These are phyloP conservation scores for Niebla homalea DNA, from an alignment of 495 filamentous ascomycete species.

Conservation along the genomic window DNA sequence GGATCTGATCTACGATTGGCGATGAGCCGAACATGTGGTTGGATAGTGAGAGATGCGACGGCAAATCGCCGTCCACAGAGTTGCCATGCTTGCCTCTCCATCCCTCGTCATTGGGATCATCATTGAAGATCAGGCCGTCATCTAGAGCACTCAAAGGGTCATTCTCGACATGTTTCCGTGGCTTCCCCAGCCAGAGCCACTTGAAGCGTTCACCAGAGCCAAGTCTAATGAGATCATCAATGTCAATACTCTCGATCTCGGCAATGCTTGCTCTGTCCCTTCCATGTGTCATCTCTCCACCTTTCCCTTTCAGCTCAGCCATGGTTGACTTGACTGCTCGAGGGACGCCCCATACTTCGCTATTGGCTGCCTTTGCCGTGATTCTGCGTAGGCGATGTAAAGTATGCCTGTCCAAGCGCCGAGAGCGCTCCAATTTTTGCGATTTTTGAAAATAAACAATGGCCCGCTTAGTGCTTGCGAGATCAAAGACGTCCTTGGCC, in stretches of 20 bases:
- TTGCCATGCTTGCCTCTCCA: constrained; percentile 38
- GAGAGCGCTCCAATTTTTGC: constrained; percentile 62
- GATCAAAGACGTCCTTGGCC: constrained; percentile 83
- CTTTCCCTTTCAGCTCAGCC: constrained; percentile 88
- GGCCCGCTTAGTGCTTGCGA: constrained; percentile 64
- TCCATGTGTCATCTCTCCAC: constrained; percentile 91
- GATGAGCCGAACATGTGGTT: constrained; percentile 12
- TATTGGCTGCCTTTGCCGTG: constrained; percentile 77
- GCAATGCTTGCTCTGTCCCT: constrained; percentile 82
- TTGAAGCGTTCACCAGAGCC: constrained; percentile 69
- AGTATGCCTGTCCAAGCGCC: constrained; percentile 71
- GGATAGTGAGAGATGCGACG: constrained; percentile 5
- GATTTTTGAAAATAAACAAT: constrained; percentile 82
- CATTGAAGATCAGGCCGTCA: constrained; percentile 49
- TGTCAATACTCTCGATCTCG: constrained; percentile 79
- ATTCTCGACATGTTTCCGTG: constrained; percentile 44
- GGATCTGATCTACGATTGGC: constrained; percentile 25
- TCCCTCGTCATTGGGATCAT: constrained; percentile 50
- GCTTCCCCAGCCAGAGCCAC: constrained; percentile 90
- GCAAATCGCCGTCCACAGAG: constrained; percentile 27
- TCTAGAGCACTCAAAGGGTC: constrained; percentile 39
- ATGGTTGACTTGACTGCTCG: constrained; percentile 91
- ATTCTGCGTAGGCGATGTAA: constrained; percentile 64
- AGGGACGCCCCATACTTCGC: constrained; percentile 67
- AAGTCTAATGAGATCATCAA: constrained; percentile 68